These are phyloP conservation scores for Sporisorium scitamineum DNA, from an alignment of 1,284 basidiomycete species.

Conservation along the genomic window DNA sequence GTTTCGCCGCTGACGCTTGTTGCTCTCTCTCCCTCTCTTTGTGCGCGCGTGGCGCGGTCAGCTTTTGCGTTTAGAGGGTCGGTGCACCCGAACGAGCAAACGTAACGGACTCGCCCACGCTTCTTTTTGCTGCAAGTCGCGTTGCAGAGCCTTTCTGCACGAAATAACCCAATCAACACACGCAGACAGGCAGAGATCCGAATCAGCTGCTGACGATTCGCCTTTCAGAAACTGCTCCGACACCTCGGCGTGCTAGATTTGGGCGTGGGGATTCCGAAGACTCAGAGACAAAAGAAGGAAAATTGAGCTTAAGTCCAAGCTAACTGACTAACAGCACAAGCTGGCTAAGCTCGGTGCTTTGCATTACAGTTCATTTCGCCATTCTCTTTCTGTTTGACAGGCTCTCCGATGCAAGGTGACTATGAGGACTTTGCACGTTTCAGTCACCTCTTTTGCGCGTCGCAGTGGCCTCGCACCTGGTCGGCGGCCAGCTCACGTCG, in stretches of 20 bases:
- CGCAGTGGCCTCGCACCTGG: neutral
- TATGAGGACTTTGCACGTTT: too few species aligned
- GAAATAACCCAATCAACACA: constrained; percentile 1
- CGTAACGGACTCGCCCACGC: neutral
- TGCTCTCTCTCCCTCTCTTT: too few species aligned
- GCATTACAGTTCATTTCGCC: neutral
- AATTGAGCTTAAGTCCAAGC: neutral
- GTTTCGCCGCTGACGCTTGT: too few species aligned
- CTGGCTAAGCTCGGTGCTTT: too few species aligned
- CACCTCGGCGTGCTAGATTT: neutral
- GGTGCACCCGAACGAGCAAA: neutral
- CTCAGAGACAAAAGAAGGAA: neutral
- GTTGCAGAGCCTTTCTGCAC: too few species aligned
- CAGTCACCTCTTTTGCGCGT: neutral
- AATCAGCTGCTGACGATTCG: constrained; percentile 1
- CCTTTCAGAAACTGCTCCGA: constrained; percentile 4
- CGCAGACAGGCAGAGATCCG: neutral
- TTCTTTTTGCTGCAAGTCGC: too few species aligned
- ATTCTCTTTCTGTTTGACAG: neutral
- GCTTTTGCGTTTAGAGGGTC: neutral
- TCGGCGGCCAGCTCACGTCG: too few species aligned
- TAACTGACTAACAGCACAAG: neutral
- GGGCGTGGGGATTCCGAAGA: constrained; percentile 11
- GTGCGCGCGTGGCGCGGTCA: neutral
- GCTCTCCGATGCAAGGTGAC: too few species aligned